A percentile compares a stretch with the other conserved stretches of the same genome.
These are phyloP conservation scores for Diplodia sapinea DNA, from an alignment of 2,329 filamentous ascomycete species.

Conservation along the genomic window DNA sequence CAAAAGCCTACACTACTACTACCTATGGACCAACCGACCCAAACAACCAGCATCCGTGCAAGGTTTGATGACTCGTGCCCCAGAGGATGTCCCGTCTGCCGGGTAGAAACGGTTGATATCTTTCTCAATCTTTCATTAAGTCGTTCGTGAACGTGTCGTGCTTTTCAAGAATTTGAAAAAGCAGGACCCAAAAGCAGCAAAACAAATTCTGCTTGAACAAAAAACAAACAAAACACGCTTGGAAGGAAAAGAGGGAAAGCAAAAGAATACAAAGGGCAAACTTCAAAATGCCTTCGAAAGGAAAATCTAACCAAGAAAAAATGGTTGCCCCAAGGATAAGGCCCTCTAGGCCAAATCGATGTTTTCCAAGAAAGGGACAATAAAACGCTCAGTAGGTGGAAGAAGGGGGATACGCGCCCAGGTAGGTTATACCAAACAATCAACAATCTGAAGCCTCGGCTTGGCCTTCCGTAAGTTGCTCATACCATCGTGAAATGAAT, in stretches of 20 bases:
- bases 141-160: conserved; percentile 2
- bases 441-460: conserved; percentile 14
- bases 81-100: too few relatives aligned
- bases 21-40: not conserved
- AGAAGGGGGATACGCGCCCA: not conserved
- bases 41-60: not conserved
- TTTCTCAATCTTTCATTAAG: conserved; percentile 13
- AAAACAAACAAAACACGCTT: not conserved
- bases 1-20: conserved; percentile 1
- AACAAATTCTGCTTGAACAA: not conserved
- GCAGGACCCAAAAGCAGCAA: not conserved
- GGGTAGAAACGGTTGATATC: not conserved
- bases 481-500: conserved; percentile 9
- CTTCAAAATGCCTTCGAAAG: not conserved
- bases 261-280: conserved; percentile 22
- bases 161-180: not conserved
- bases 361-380: not conserved
- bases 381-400: not conserved
- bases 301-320: conserved; percentile 2
- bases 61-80: too few relatives aligned
- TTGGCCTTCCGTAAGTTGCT: not conserved
- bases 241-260: not conserved
- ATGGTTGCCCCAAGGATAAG: not conserved
- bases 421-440: conserved; percentile 7
- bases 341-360: not conserved